Evolutionary conservation across 2,329 filamentous ascomycete genomes (phyloP).

Genomic region (Fusarium cyanostomum): DNA sequence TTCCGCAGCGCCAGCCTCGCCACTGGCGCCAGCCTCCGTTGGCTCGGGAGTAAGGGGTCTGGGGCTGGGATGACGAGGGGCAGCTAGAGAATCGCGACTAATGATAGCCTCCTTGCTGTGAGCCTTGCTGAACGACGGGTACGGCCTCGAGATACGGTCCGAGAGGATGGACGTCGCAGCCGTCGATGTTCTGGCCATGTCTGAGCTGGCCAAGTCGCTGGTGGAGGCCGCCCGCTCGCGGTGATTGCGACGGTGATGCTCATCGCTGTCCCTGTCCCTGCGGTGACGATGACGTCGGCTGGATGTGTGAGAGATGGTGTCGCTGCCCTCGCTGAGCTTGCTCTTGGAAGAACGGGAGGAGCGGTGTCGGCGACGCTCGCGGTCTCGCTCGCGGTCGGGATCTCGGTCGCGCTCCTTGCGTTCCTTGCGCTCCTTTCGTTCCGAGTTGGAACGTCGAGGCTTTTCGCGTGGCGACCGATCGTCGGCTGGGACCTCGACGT

Average conservation of each 20-base stretch:
- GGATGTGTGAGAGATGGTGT: slow-evolving; percentile 52
- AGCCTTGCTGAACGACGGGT: slow-evolving; percentile 87
- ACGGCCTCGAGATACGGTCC: slow-evolving; percentile 69
- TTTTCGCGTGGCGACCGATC: slow-evolving; percentile 54
- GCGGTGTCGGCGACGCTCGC: slow-evolving; percentile 50
- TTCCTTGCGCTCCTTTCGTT: slow-evolving; percentile 49
- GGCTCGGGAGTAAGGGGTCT: slow-evolving; percentile 74
- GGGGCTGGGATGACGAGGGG: slow-evolving; percentile 53
- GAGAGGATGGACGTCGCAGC: slow-evolving; percentile 46
- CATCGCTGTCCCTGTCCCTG: slow-evolving; percentile 49
- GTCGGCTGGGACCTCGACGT: slow-evolving; percentile 51
- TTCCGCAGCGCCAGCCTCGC: slow-evolving; percentile 32
- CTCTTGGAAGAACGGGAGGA: slow-evolving; percentile 55
- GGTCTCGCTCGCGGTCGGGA: slow-evolving; percentile 46
- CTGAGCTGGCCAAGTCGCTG: slow-evolving; percentile 59
- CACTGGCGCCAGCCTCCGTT: slow-evolving; percentile 58
- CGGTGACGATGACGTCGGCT: slow-evolving; percentile 46
- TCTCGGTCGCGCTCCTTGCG: slow-evolving; percentile 49
- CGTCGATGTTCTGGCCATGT: slow-evolving; percentile 52
- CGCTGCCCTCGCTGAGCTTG: slow-evolving; percentile 53
- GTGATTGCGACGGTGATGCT: slow-evolving; percentile 41
- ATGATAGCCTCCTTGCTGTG: slow-evolving; percentile 88
- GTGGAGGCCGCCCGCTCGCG: slow-evolving; percentile 49
- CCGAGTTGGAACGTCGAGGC: slow-evolving; percentile 51
- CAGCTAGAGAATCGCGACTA: slow-evolving; percentile 63